phyloP scores from a whole-genome alignment of 306 rosid species.

The Comarum palustre region DNA sequence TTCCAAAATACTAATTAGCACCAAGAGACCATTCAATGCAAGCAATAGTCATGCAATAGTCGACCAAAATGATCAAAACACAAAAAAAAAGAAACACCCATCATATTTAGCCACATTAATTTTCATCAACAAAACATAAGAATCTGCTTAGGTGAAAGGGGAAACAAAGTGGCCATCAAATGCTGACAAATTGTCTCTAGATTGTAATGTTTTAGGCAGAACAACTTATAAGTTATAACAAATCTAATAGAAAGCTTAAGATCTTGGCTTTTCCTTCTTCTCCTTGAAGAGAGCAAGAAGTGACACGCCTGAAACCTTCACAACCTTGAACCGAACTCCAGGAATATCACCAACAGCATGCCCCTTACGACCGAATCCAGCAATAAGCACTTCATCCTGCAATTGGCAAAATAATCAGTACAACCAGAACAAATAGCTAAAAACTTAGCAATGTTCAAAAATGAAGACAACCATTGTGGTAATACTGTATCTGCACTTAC shows the following conservation, averaged over 20 bases:
- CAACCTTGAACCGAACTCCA: slow-evolving; percentile 64
- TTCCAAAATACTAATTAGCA: no score
- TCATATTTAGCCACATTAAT: neutral
- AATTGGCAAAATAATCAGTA: neutral
- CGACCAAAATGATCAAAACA: no score
- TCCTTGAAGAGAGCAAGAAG: slow-evolving; percentile 64
- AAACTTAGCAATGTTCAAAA: neutral
- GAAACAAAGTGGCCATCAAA: neutral
- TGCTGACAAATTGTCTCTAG: slow-evolving; percentile 17
- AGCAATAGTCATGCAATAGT: no score
- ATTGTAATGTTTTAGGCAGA: neutral
- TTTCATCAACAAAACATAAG: slow-evolving; percentile 3
- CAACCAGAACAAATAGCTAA: neutral
- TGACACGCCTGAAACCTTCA: slow-evolving; percentile 63
- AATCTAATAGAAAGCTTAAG: slow-evolving; percentile 24
- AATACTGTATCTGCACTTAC: slow-evolving; percentile 27
- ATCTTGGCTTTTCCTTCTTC: slow-evolving; percentile 67
- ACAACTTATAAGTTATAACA: neutral
- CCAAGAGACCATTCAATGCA: no score
- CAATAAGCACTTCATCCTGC: slow-evolving; percentile 67
- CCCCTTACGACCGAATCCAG: slow-evolving; percentile 64
- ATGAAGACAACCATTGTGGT: neutral
- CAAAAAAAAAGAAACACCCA: no score
- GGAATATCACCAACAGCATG: slow-evolving; percentile 71
- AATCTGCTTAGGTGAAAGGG: neutral